Conservation (phyloP, 805 yeast species). For the Ascoidea rubescens region DNA sequence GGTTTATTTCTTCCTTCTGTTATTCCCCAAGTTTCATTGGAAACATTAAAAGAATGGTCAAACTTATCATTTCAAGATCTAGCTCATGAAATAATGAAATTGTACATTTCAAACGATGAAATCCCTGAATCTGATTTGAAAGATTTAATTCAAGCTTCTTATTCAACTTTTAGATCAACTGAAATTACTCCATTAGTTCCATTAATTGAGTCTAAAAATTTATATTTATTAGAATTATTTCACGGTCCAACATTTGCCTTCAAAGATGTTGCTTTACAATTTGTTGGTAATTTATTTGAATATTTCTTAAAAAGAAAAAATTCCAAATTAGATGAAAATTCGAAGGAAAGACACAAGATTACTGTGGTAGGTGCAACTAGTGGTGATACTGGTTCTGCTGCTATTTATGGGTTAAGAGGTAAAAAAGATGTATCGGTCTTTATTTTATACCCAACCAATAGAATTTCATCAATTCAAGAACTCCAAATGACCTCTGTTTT, state of each 20-base stretch:
- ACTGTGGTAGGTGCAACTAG: slow-evolving; percentile 99
- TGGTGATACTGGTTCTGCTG: slow-evolving; percentile 99
- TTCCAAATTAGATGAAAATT: slow-evolving; percentile 28
- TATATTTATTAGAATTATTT: slow-evolving; percentile 81
- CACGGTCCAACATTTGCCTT: slow-evolving; percentile 99
- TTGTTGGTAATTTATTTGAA: slow-evolving; percentile 94
- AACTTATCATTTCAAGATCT: slow-evolving; percentile 69
- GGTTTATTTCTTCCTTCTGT: slow-evolving; percentile 83
- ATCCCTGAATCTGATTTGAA: slow-evolving; percentile 59
- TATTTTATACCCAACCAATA: slow-evolving; percentile 91
- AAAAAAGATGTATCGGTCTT: slow-evolving; percentile 97
- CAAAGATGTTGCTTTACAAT: slow-evolving; percentile 96
- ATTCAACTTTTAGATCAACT: slow-evolving; percentile 77
- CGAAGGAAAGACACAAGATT: slow-evolving; percentile 53
- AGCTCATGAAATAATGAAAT: slow-evolving; percentile 75
- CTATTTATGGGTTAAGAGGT: slow-evolving; percentile 93
- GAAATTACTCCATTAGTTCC: slow-evolving; percentile 77
- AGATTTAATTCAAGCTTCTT: slow-evolving; percentile 51
- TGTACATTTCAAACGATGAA: slow-evolving; percentile 61
- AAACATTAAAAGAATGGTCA: slow-evolving; percentile 53
- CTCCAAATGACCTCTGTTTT: slow-evolving; percentile 96
- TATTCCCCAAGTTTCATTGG: slow-evolving; percentile 54
- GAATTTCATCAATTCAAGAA: slow-evolving; percentile 96
- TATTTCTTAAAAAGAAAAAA: slow-evolving; percentile 75
- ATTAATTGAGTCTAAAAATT: slow-evolving; percentile 40